Evolutionary conservation across 2,329 filamentous ascomycete species (phyloP).

Genomic region (Sphaerulina musiva): DNA sequence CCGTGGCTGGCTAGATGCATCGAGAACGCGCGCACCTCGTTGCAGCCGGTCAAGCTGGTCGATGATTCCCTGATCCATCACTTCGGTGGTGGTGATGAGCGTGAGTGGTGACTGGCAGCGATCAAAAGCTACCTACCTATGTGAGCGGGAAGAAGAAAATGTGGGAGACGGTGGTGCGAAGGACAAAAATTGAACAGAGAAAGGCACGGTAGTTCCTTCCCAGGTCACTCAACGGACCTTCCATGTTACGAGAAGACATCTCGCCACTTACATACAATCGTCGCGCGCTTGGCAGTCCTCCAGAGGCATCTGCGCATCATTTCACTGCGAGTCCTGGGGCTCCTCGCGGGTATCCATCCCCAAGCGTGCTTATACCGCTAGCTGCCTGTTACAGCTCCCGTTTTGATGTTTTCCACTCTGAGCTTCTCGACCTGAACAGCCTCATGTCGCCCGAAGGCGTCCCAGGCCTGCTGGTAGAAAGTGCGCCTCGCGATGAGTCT

Average conservation of each 20-base stretch:
- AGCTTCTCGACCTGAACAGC: constrained; percentile 33
- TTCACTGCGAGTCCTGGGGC: constrained; percentile 9
- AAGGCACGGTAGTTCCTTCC: constrained; percentile 9
- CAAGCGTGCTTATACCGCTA: background rate
- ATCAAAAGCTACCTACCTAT: background rate
- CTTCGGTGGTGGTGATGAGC: background rate
- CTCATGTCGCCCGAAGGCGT: constrained; percentile 33
- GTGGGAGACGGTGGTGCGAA: background rate
- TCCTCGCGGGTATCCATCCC: constrained; percentile 13
- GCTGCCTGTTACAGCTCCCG: constrained; percentile 31
- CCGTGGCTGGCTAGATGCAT: background rate
- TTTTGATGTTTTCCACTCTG: constrained; percentile 30
- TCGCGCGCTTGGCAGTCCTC: background rate
- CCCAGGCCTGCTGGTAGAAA: constrained; percentile 46
- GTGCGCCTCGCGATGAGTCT: constrained; percentile 40
- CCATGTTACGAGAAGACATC: background rate
- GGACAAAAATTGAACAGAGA: background rate
- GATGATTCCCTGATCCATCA: constrained; percentile 22
- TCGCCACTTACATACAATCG: background rate
- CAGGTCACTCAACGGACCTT: background rate
- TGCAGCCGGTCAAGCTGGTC: constrained; percentile 27
- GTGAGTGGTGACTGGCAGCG: background rate
- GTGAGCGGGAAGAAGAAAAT: too few relatives aligned
- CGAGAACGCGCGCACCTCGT: constrained; percentile 16
- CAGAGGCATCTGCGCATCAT: constrained; percentile 2